Conservation (phyloP, 1,284 basidiomycete genomes). For the Melampsora larici-populina region DNA sequence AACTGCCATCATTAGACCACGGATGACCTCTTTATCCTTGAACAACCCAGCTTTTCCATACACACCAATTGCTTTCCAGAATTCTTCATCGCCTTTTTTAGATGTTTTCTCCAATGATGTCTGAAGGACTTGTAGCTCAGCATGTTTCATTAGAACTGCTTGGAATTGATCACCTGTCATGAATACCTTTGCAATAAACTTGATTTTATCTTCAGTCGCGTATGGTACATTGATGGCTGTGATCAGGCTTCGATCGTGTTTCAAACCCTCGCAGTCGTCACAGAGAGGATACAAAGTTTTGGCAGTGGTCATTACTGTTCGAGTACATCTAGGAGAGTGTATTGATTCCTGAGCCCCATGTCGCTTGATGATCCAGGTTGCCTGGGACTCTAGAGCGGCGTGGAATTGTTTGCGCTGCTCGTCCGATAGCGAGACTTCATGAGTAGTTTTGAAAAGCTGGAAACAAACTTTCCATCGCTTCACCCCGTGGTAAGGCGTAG, state of each 20-base stretch:
- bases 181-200: background rate
- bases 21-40: no score
- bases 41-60: no score
- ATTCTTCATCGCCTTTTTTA: background rate
- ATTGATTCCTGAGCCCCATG: background rate
- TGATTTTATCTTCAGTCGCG: conserved; percentile 6
- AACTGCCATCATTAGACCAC: no score
- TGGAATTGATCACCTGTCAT: conserved; percentile 23
- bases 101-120: conserved; percentile 13
- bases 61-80: conserved; percentile 11
- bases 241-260: background rate
- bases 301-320: no score
- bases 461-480: conserved; percentile 2
- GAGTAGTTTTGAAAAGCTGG: background rate
- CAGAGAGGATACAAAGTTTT: background rate
- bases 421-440: background rate
- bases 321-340: conserved; percentile 10
- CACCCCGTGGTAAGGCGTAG: conserved; percentile 4
- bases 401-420: background rate
- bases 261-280: background rate
- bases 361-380: conserved; percentile 17
- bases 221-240: conserved; percentile 14
- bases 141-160: background rate
- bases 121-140: no score
- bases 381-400: conserved; percentile 9